Conservation (phyloP, 768 basidiomycete species). For the Dendrothele bispora region DNA sequence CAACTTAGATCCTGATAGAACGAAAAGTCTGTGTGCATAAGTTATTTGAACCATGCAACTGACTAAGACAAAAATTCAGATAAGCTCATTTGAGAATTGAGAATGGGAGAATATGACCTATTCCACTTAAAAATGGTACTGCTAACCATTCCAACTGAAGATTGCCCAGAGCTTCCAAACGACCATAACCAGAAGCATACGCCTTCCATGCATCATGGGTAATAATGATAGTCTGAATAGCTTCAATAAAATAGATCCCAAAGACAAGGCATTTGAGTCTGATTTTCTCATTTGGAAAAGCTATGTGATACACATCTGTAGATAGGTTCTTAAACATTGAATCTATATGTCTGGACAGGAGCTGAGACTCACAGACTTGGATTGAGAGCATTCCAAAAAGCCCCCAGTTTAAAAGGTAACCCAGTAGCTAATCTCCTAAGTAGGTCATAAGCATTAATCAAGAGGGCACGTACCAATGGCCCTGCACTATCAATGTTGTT, state of each 20-base stretch:
- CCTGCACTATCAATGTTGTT: too few species aligned
- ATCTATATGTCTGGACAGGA: not conserved
- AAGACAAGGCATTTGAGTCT: slow-evolving; percentile 26
- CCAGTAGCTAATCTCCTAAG: slow-evolving; percentile 31
- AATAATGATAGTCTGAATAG: slow-evolving; percentile 25
- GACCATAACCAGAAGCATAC: slow-evolving; percentile 28
- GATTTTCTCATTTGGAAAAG: slow-evolving; percentile 26
- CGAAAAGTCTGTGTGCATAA: slow-evolving; percentile 32
- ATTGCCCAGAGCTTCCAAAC: slow-evolving; percentile 21
- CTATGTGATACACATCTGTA: slow-evolving; percentile 31
- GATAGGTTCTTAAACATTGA: not conserved
- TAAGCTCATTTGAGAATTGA: too few species aligned
- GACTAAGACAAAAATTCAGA: slow-evolving; percentile 22
- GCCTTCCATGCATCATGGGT: slow-evolving; percentile 25
- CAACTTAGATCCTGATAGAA: slow-evolving; percentile 20
- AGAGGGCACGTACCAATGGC: too few species aligned
- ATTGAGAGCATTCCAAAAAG: slow-evolving; percentile 27
- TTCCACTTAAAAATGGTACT: slow-evolving; percentile 28
- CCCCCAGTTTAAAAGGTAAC: slow-evolving; percentile 28
- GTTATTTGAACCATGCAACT: slow-evolving; percentile 30
- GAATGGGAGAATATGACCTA: slow-evolving; percentile 17
- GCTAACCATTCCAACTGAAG: slow-evolving; percentile 25
- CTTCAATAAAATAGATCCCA: slow-evolving; percentile 26
- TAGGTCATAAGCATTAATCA: too few species aligned
- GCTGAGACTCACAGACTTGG: slow-evolving; percentile 27